Conservation (phyloP, 2,329 filamentous ascomycete genomes). For the Ampelomyces quisqualis region DNA sequence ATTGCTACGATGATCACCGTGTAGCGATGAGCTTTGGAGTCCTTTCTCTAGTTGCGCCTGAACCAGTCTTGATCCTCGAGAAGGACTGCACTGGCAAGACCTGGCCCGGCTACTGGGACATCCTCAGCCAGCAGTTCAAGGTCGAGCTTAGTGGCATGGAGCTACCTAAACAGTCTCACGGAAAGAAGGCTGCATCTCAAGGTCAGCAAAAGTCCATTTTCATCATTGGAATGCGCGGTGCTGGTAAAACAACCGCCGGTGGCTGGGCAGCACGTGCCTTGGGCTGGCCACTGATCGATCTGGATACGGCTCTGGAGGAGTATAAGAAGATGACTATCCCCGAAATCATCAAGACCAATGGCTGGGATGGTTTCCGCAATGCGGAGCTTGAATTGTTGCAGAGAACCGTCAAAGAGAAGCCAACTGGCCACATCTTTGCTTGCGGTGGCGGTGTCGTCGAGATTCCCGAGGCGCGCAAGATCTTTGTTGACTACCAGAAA, state of each 20-base stretch:
- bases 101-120: conserved; percentile 99
- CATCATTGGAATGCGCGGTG: conserved; percentile 95
- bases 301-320: conserved; percentile 83
- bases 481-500: conserved; percentile 72
- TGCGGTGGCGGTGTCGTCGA: conserved; percentile 95
- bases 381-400: conserved; percentile 75
- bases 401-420: conserved; percentile 71
- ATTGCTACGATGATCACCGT: conserved; percentile 96
- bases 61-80: conserved; percentile 76
- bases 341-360: conserved; percentile 73
- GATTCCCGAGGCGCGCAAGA: conserved; percentile 71
- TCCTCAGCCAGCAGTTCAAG: conserved; percentile 73
- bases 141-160: conserved; percentile 77
- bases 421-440: conserved; percentile 79
- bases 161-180: conserved; percentile 39
- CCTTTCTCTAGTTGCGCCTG: conserved; percentile 69
- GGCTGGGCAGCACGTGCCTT: conserved; percentile 78
- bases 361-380: conserved; percentile 86
- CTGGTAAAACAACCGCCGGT: conserved; percentile 92
- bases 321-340: conserved; percentile 75
- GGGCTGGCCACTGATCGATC: conserved; percentile 75
- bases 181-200: conserved; percentile 26
- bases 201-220: conserved; percentile 69
- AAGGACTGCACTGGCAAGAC: conserved; percentile 95
- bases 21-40: conserved; percentile 99